Conservation (phyloP, 2,329 filamentous ascomycete species). For the Curvularia sp. region DNA sequence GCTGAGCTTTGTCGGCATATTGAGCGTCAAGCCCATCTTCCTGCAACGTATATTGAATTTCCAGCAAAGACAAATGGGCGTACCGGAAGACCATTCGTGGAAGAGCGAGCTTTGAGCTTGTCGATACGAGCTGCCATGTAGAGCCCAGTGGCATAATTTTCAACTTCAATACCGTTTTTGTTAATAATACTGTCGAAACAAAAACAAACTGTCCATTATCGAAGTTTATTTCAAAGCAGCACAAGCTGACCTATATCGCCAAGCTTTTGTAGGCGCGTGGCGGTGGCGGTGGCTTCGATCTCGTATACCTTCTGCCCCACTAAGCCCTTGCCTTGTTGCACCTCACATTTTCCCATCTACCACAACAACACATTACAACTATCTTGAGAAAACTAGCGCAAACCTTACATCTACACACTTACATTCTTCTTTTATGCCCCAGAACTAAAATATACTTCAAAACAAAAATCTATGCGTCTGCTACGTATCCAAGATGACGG, state of each 20-base stretch:
- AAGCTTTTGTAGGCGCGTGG: background rate
- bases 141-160: background rate
- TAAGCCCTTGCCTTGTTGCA: background rate
- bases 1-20: conserved; percentile 25
- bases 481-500: conserved; percentile 15
- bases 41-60: conserved; percentile 32
- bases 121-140: background rate
- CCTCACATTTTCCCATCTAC: background rate
- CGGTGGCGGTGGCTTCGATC: background rate
- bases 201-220: background rate
- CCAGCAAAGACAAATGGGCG: conserved; percentile 35
- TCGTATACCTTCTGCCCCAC: background rate
- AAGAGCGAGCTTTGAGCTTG: conserved; percentile 16
- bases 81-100: conserved; percentile 22
- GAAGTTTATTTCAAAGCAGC: background rate
- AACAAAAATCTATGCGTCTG: conserved; percentile 20
- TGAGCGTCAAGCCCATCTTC: conserved; percentile 30
- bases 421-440: background rate
- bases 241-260: background rate
- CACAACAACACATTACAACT: background rate
- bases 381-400: background rate
- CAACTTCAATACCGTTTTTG: background rate
- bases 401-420: background rate
- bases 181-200: background rate
- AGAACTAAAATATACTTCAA: background rate